phyloP scores from a whole-genome alignment of 169 alveolate species.

The Theileria luwenshuni region DNA sequence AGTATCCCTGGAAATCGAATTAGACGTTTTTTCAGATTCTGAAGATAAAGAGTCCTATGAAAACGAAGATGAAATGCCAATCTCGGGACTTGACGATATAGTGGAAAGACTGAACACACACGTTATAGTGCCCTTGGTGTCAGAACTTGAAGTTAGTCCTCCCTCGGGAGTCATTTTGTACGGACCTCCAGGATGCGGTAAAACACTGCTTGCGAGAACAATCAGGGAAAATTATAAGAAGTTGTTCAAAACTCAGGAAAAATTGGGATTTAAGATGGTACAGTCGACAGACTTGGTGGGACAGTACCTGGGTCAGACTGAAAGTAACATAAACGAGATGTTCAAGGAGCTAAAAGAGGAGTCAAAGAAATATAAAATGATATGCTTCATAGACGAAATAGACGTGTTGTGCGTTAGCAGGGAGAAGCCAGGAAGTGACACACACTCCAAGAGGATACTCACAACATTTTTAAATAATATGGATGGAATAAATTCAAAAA shows the following conservation, averaged over 20 bases:
- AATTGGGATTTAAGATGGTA: slow-evolving; percentile 28
- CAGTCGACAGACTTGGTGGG: slow-evolving; percentile 57
- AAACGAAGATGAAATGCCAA: background rate
- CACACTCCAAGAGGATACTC: slow-evolving; percentile 29
- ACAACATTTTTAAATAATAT: slow-evolving; percentile 47
- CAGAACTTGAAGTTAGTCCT: slow-evolving; percentile 84
- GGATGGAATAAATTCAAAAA: slow-evolving; percentile 38
- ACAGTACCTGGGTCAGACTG: slow-evolving; percentile 43
- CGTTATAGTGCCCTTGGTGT: slow-evolving; percentile 52
- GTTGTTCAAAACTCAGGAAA: slow-evolving; percentile 13
- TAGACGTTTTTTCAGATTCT: background rate
- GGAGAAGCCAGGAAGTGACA: slow-evolving; percentile 21
- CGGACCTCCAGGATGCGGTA: slow-evolving; percentile 96
- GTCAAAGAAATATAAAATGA: slow-evolving; percentile 25
- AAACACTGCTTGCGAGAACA: slow-evolving; percentile 54
- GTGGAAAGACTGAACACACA: slow-evolving; percentile 32
- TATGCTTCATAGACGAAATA: slow-evolving; percentile 79
- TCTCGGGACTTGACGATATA: slow-evolving; percentile 33
- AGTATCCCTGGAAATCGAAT: background rate
- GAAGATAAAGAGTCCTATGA: background rate
- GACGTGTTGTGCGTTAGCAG: slow-evolving; percentile 73
- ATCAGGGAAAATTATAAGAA: slow-evolving; percentile 20
- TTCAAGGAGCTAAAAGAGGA: slow-evolving; percentile 24
- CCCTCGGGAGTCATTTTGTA: slow-evolving; percentile 96
- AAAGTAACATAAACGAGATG: slow-evolving; percentile 30